Base-by-base conservation (phyloP, 2,329 filamentous ascomycete species). In the Colletotrichum sp. region DNA sequence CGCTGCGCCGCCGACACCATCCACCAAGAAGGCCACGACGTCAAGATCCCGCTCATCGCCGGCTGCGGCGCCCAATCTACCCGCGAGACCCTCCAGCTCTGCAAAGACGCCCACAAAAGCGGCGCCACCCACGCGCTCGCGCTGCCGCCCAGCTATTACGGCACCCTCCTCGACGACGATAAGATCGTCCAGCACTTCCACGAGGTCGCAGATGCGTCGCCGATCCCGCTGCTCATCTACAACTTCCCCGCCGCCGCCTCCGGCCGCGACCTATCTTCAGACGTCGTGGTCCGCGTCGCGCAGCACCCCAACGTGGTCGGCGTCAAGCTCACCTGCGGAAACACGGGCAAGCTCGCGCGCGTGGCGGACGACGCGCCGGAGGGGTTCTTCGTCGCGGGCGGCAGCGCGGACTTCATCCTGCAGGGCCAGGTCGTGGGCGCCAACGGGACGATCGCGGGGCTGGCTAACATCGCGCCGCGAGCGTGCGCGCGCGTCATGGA, bases 381-480 rank as follows among this genome's bases (percentile, higher is more conserved):
- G 16, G 77, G 76, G 8, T 95, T 95, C 86, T 88, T 94, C 81
- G 93, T 93, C 75, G 91, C 94, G 80, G 94, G 93, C 57, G 94
- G 94, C 71, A 93, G 92, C 65, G 93, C 93, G 68, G 94, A 96
- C 85, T 95, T 95, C 83, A 93, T 92, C 15, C 84, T 95, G 15
- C 94, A 95, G 83, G 92, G 92, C 1, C 84, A 95, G 52, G 88
- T 94, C 59, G 93, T 92, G 6, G 94, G 94, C 28, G 94, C 92
- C 5, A 91, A 93, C 73, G 94, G 94, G 39, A 90, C 94, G 80
- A 93, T 96, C 77, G 92, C 91, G 16, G 94, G 94, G 15, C 88
- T 94, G 71, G 94, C 90, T 34, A 96, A 96, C 83, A 87, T 96
- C 60, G 89, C 92, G 3, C 94, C 93, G 10, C 90, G 90, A 80